These are phyloP conservation scores for Clavispora carvajalis DNA, from an alignment of 805 yeast genomes.

Conservation along the genomic window DNA sequence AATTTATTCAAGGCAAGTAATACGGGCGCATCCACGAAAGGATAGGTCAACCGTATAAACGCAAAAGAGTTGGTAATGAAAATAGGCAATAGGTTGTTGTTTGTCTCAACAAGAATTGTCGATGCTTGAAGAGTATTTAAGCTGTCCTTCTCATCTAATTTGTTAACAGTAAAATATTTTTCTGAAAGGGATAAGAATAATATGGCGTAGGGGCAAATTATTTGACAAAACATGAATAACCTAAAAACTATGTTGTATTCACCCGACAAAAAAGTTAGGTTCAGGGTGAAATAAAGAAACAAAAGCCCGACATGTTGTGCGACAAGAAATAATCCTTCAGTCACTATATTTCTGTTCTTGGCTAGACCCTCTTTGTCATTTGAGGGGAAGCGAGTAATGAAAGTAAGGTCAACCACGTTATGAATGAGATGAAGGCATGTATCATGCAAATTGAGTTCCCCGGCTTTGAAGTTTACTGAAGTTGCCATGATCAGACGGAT, in stretches of 20 bases:
- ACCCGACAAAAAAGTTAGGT: conserved; percentile 5
- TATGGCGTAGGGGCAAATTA: conserved; percentile 19
- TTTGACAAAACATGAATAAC: conserved; percentile 14
- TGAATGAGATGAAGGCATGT: conserved; percentile 19
- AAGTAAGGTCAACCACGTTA: conserved; percentile 23
- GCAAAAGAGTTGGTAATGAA: conserved; percentile 32
- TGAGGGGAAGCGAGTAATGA: conserved; percentile 22
- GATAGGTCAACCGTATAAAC: conserved; percentile 20
- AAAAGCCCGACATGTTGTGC: conserved; percentile 16
- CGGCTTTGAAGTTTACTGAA: neutral
- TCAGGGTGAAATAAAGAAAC: conserved; percentile 8
- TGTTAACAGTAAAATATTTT: neutral
- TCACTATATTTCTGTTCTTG: conserved; percentile 3
- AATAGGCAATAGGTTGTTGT: conserved; percentile 32
- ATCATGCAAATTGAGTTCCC: neutral
- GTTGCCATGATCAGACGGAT: neutral
- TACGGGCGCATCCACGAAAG: conserved; percentile 6
- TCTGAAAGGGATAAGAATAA: conserved; percentile 11
- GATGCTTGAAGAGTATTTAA: too few species aligned
- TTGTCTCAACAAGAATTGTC: conserved; percentile 22
- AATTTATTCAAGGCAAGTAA: conserved; percentile 15
- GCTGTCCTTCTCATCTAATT: too few species aligned
- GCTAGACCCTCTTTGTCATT: conserved; percentile 6
- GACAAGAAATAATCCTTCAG: conserved; percentile 18
- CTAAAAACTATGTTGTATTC: conserved; percentile 9